A percentile compares a stretch with the other conserved stretches of the same genome.
phyloP scores from a whole-genome alignment of 2,329 filamentous ascomycete species.

The Pseudogymnoascus pannorum region DNA sequence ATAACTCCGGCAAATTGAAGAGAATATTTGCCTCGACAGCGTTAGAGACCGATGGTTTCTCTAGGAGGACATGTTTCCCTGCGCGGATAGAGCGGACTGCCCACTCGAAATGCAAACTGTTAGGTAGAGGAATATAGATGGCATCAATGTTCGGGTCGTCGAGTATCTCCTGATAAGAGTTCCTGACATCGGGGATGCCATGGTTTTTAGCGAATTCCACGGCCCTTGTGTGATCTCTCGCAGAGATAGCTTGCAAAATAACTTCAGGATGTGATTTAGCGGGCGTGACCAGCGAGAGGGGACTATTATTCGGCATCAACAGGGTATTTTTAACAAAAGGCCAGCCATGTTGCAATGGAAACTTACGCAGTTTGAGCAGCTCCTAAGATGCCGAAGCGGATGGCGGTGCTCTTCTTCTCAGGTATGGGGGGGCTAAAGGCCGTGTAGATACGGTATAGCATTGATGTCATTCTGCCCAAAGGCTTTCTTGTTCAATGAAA shows the following conservation, averaged over 20 bases:
- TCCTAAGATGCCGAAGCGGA: conserved; percentile 16
- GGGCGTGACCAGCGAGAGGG: conserved; percentile 37
- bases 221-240: conserved; percentile 39
- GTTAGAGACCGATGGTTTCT: conserved; percentile 44
- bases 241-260: conserved; percentile 43
- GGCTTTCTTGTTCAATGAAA: background rate
- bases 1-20: conserved; percentile 34
- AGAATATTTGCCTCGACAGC: conserved; percentile 36
- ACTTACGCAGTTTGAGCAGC: conserved; percentile 15
- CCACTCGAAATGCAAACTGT: conserved; percentile 38
- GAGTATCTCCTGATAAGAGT: conserved; percentile 42
- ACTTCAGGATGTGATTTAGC: conserved; percentile 46
- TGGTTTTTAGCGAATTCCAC: conserved; percentile 42
- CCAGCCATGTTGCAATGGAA: background rate
- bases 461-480: conserved; percentile 10
- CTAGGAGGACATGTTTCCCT: conserved; percentile 47
- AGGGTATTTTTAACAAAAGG: background rate
- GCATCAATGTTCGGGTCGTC: conserved; percentile 37
- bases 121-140: conserved; percentile 44
- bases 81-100: conserved; percentile 38
- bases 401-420: conserved; percentile 7
- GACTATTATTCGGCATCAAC: conserved; percentile 23
- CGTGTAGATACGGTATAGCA: conserved; percentile 8
- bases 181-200: conserved; percentile 41
- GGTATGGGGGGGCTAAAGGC: conserved; percentile 10